Evolutionary conservation across 1,284 basidiomycete genomes (phyloP).

Genomic region (Fereydounia khargensis): DNA sequence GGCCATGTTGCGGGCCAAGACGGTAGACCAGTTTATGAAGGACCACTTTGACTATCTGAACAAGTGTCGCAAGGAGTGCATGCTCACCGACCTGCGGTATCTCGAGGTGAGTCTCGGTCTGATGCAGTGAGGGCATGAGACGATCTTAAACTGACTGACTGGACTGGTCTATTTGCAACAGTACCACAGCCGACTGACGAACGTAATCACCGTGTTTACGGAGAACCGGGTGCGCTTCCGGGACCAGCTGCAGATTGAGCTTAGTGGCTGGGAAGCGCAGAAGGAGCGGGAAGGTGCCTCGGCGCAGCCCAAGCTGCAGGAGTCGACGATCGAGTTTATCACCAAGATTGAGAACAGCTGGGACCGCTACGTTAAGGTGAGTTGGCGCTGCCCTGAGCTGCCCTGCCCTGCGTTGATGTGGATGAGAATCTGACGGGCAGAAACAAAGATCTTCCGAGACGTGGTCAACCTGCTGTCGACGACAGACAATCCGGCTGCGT

Average conservation of each 20-base stretch:
- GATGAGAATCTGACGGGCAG: no score
- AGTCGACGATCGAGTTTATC: conserved; percentile 25
- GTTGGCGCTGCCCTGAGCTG: no score
- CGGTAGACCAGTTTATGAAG: conserved; percentile 55
- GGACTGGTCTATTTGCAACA: no score
- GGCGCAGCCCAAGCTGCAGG: conserved; percentile 18
- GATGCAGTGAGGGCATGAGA: no score
- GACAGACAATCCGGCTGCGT: conserved; percentile 54
- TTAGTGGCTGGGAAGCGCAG: conserved; percentile 28
- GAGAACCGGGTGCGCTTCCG: conserved; percentile 38
- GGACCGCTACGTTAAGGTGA: conserved; percentile 35
- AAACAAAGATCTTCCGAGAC: conserved; percentile 47
- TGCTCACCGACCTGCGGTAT: conserved; percentile 52
- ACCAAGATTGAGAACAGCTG: conserved; percentile 40
- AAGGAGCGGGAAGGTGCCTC: conserved; percentile 8
- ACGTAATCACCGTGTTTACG: conserved; percentile 40
- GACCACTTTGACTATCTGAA: conserved; percentile 55
- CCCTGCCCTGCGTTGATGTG: no score
- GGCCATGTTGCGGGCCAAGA: conserved; percentile 43
- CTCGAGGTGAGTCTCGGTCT: conserved; percentile 22
- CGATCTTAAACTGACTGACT: neutral
- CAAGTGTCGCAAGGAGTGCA: conserved; percentile 50
- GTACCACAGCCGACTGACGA: conserved; percentile 43
- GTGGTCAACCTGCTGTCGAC: conserved; percentile 52
- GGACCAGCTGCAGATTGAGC: conserved; percentile 44